A percentile compares a stretch with the other conserved stretches of the same genome.
These are phyloP conservation scores for Kodamaea ohmeri DNA, from an alignment of 1,139 yeast genomes.

Conservation along the genomic window DNA sequence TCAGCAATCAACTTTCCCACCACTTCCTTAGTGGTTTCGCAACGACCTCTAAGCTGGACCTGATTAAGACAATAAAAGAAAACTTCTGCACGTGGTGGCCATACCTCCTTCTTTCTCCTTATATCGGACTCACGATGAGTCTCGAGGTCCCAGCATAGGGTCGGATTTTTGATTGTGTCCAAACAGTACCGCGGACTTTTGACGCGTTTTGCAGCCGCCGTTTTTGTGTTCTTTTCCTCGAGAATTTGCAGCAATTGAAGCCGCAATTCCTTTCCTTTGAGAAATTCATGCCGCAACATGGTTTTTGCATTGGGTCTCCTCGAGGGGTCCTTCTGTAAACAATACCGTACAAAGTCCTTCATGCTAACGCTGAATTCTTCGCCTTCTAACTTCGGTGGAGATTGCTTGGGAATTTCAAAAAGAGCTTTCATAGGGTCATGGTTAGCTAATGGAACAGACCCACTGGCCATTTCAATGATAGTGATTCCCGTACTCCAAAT, in stretches of 20 bases:
- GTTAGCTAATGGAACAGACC: slow-evolving; percentile 68
- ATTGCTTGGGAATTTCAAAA: slow-evolving; percentile 64
- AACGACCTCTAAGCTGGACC: slow-evolving; percentile 50
- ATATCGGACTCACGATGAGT: no score
- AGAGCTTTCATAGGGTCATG: slow-evolving; percentile 75
- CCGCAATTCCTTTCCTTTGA: slow-evolving; percentile 15
- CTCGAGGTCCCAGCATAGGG: not conserved
- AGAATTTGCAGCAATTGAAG: slow-evolving; percentile 7
- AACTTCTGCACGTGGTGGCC: slow-evolving; percentile 19
- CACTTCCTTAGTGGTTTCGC: slow-evolving; percentile 40
- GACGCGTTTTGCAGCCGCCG: slow-evolving; percentile 3
- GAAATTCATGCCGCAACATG: slow-evolving; percentile 47
- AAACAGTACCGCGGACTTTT: slow-evolving; percentile 2
- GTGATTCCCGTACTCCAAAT: slow-evolving; percentile 90
- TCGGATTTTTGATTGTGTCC: not conserved
- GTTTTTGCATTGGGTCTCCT: slow-evolving; percentile 48
- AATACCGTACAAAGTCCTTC: slow-evolving; percentile 57
- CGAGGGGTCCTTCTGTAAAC: slow-evolving; percentile 57
- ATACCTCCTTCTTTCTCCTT: not conserved
- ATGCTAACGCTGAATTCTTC: slow-evolving; percentile 45
- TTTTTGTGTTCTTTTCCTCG: slow-evolving; percentile 2
- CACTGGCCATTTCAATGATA: slow-evolving; percentile 68
- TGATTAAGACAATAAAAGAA: slow-evolving; percentile 40
- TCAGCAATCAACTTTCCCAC: slow-evolving; percentile 40
- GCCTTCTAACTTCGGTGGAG: slow-evolving; percentile 58